Evolutionary conservation across 1,284 basidiomycete species (phyloP).

Genomic region (Athelia sp.): DNA sequence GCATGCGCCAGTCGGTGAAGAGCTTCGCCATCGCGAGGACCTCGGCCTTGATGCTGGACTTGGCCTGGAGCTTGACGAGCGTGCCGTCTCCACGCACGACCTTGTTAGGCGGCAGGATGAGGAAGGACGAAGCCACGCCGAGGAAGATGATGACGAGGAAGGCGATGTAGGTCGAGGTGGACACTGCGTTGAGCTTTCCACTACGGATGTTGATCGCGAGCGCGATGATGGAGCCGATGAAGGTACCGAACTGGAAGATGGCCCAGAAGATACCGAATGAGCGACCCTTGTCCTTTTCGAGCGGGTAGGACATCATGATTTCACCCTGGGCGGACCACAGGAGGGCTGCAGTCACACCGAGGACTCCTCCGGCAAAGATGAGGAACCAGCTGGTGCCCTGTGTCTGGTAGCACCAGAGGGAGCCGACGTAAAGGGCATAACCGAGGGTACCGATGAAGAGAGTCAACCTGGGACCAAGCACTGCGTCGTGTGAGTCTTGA

Average conservation of each 20-base stretch:
- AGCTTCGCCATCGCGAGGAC: constrained; percentile 26
- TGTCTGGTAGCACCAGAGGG: constrained; percentile 34
- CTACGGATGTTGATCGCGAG: constrained; percentile 36
- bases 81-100: constrained; percentile 36
- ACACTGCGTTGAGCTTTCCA: constrained; percentile 26
- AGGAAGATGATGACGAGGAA: constrained; percentile 37
- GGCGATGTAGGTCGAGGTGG: constrained; percentile 35
- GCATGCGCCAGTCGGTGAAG: constrained; percentile 36
- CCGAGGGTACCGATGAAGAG: constrained; percentile 70
- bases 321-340: constrained; percentile 87
- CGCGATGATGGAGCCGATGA: constrained; percentile 55
- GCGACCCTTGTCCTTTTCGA: constrained; percentile 70
- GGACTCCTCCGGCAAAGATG: constrained; percentile 71
- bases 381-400: constrained; percentile 37
- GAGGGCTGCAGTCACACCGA: constrained; percentile 81
- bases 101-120: constrained; percentile 31
- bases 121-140: constrained; percentile 31
- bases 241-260: constrained; percentile 71
- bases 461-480: constrained; percentile 66
- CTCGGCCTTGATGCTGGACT: constrained; percentile 28
- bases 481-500: constrained; percentile 53
- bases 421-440: constrained; percentile 65
- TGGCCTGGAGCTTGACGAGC: constrained; percentile 29
- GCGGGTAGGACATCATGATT: constrained; percentile 81
- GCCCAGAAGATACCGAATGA: constrained; percentile 78